These are phyloP conservation scores for Cyclotella distinguenda DNA, from an alignment of 108 stramenopile species.

Conservation along the genomic window DNA sequence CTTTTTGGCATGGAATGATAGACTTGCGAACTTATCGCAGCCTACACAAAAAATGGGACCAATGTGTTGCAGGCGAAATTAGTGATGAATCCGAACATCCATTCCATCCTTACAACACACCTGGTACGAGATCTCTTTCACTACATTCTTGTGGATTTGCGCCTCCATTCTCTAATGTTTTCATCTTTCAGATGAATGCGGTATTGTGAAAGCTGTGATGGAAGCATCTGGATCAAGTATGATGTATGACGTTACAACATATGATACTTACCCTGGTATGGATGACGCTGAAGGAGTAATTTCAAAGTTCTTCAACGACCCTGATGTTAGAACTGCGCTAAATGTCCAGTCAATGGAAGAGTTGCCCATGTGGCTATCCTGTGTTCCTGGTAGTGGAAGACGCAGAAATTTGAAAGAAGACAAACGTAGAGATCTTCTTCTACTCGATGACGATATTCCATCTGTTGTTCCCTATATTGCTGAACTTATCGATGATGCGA, in stretches of 20 bases:
- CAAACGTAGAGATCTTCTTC: conserved; percentile 27
- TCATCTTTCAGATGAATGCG: conserved; percentile 83
- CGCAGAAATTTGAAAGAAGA: conserved; percentile 29
- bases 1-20: conserved; percentile 82
- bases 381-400: conserved; percentile 69
- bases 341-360: conserved; percentile 48
- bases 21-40: conserved; percentile 47
- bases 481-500: conserved; percentile 70
- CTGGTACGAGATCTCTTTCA: too few species aligned
- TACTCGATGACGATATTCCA: conserved; percentile 61
- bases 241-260: conserved; percentile 71
- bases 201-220: conserved; percentile 54
- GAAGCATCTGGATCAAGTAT: conserved; percentile 56
- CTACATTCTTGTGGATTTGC: too few species aligned
- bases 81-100: conserved; percentile 25
- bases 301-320: conserved; percentile 55
- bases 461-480: conserved; percentile 67
- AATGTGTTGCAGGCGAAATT: conserved; percentile 44
- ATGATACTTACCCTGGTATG: conserved; percentile 47
- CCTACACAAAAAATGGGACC: conserved; percentile 51
- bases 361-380: conserved; percentile 41
- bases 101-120: conserved; percentile 63
- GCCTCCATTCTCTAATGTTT: too few species aligned
- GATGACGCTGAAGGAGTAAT: conserved; percentile 27
- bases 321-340: conserved; percentile 52